A percentile compares a stretch with the other conserved stretches of the same genome.
phyloP scores from a whole-genome alignment of 1,139 yeast species.

The Blastobotrys proliferans region DNA sequence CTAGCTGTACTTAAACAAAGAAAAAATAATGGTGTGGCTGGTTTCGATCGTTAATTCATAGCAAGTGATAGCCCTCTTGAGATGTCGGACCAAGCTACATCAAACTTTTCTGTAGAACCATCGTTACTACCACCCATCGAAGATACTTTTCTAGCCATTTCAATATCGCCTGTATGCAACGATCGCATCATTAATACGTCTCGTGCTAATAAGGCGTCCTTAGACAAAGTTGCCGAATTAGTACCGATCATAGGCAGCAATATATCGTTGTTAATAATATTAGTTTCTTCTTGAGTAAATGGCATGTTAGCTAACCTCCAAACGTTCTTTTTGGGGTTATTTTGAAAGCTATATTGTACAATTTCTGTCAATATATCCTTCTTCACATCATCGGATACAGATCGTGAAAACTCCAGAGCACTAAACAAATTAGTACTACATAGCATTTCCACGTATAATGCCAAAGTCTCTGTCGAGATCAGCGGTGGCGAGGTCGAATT shows the following conservation, averaged over 20 bases:
- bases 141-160: constrained; percentile 18
- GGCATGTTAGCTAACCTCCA: constrained; percentile 28
- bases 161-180: constrained; percentile 23
- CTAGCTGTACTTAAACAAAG: too few relatives aligned
- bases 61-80: constrained; percentile 11
- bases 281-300: constrained; percentile 20
- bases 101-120: constrained; percentile 4
- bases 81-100: constrained; percentile 20
- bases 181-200: constrained; percentile 26
- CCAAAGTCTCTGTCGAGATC: constrained; percentile 17
- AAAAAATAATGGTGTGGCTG: too few relatives aligned
- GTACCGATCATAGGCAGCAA: constrained; percentile 18
- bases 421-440: constrained; percentile 21
- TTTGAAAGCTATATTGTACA: constrained; percentile 14
- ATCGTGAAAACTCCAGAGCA: constrained; percentile 24
- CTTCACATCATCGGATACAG: constrained; percentile 21
- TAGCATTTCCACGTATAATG: constrained; percentile 20
- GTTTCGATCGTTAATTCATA: neutral
- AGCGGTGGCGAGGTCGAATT: constrained; percentile 22
- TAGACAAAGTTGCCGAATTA: constrained; percentile 12
- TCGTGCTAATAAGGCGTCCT: constrained; percentile 21
- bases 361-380: constrained; percentile 17
- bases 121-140: constrained; percentile 10
- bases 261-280: constrained; percentile 17
- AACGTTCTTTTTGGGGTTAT: constrained; percentile 16